phyloP scores from a whole-genome alignment of 371 early-diverging fungal species.

The Mortierella sp. region DNA sequence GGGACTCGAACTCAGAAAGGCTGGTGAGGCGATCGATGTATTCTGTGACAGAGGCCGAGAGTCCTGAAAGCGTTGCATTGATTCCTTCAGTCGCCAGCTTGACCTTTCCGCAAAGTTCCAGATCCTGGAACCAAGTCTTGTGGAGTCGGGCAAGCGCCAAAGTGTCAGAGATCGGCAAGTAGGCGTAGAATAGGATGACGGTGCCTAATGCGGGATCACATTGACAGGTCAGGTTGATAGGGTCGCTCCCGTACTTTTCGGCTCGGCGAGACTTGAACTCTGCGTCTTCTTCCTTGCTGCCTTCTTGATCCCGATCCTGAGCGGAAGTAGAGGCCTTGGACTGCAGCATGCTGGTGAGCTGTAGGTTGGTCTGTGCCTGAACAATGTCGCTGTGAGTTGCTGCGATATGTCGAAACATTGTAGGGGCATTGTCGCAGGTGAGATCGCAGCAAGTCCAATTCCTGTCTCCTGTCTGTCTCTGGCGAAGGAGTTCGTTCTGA shows the following conservation, averaged over 20 bases:
- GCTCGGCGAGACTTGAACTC: slow-evolving; percentile 46
- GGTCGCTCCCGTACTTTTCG: slow-evolving; percentile 50
- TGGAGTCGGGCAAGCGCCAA: slow-evolving; percentile 62
- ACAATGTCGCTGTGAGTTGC: slow-evolving; percentile 29
- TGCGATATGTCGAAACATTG: slow-evolving; percentile 44
- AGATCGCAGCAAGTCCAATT: slow-evolving; percentile 45
- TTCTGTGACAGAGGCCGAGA: slow-evolving; percentile 53
- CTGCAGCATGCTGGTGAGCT: neutral
- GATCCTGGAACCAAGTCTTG: slow-evolving; percentile 50
- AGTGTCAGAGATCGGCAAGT: slow-evolving; percentile 62
- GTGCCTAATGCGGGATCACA: slow-evolving; percentile 48
- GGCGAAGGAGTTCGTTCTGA: slow-evolving; percentile 33
- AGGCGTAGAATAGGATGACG: slow-evolving; percentile 78
- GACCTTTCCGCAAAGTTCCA: slow-evolving; percentile 74
- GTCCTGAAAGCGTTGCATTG: slow-evolving; percentile 78
- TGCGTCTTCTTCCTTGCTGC: neutral
- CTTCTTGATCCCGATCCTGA: neutral
- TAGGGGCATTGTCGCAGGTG: slow-evolving; percentile 14
- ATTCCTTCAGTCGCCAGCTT: slow-evolving; percentile 75
- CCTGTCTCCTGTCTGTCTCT: slow-evolving; percentile 23
- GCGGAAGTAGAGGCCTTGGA: neutral
- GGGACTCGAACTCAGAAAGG: slow-evolving; percentile 48
- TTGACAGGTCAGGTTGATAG: slow-evolving; percentile 37
- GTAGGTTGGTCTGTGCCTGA: slow-evolving; percentile 11
- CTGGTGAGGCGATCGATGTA: slow-evolving; percentile 65